Conservation (phyloP, 805 yeast species). For the Candida incommunis region DNA sequence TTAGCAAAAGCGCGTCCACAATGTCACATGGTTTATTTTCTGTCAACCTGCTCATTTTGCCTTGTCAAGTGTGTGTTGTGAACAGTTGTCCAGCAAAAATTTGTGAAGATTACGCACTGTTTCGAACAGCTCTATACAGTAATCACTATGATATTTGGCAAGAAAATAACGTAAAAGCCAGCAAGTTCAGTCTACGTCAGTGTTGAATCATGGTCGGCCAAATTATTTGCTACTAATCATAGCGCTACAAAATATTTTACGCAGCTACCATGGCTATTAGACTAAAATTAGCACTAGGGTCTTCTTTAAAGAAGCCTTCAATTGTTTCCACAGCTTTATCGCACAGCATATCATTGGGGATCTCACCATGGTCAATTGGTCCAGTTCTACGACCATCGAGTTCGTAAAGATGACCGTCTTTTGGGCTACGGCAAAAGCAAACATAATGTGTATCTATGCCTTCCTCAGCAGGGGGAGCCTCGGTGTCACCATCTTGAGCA, state of each 20-base stretch:
- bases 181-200: too few species aligned
- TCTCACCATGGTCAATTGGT: slow-evolving; percentile 46
- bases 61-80: too few species aligned
- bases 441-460: slow-evolving; percentile 60
- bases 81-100: too few species aligned
- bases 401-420: slow-evolving; percentile 53
- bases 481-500: slow-evolving; percentile 24
- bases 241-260: too few species aligned
- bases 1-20: too few species aligned
- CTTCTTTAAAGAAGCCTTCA: slow-evolving; percentile 31
- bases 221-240: too few species aligned
- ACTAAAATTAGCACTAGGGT: slow-evolving; percentile 37
- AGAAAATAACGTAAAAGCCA: not conserved
- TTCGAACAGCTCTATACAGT: not conserved
- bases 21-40: too few species aligned
- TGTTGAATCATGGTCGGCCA: too few species aligned
- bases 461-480: slow-evolving; percentile 28
- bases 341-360: slow-evolving; percentile 41
- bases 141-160: not conserved
- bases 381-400: slow-evolving; percentile 81
- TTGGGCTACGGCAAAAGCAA: slow-evolving; percentile 43
- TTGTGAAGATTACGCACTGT: not conserved
- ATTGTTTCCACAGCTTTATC: slow-evolving; percentile 38
- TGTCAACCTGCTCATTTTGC: too few species aligned
- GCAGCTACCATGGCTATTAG: slow-evolving; percentile 50